A percentile compares a stretch with the other conserved stretches of the same genome.
Evolutionary conservation across 805 yeast species (phyloP).

Genomic region (Schizosaccharomyces octosporus): DNA sequence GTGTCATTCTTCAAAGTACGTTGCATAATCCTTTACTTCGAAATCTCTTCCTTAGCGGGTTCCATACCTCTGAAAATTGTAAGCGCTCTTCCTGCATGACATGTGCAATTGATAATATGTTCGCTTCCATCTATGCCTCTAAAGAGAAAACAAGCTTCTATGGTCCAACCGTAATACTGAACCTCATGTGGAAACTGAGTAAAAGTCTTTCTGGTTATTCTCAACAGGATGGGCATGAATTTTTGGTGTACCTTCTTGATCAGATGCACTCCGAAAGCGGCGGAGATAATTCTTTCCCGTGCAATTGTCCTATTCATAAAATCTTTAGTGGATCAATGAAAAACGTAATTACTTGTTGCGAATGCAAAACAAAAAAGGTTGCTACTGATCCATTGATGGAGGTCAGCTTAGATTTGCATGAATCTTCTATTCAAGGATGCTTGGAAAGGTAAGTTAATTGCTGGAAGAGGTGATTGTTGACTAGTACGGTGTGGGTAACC

Average conservation of each 20-base stretch:
- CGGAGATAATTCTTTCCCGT: conserved; percentile 13
- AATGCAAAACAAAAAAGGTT: conserved; percentile 37
- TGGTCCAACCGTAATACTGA: conserved; percentile 57
- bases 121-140: conserved; percentile 33
- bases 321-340: conserved; percentile 66
- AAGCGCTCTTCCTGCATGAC: conserved; percentile 32
- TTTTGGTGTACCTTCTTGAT: conserved; percentile 74
- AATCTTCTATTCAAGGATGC: conserved; percentile 12
- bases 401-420: conserved; percentile 47
- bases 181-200: conserved; percentile 73
- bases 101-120: conserved; percentile 63
- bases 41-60: conserved; percentile 49
- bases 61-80: conserved; percentile 33
- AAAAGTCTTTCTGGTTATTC: conserved; percentile 78
- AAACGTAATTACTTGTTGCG: conserved; percentile 50
- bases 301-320: conserved; percentile 61
- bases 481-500: no score
- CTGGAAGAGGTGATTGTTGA: not conserved
- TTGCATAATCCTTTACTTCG: conserved; percentile 77
- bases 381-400: conserved; percentile 81
- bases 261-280: conserved; percentile 34
- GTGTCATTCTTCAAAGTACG: conserved; percentile 68
- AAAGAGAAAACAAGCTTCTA: not conserved
- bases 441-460: conserved; percentile 6
- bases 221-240: conserved; percentile 97